phyloP scores from a whole-genome alignment of 176 grass and related monocot species.

The Aechmea fasciata region DNA sequence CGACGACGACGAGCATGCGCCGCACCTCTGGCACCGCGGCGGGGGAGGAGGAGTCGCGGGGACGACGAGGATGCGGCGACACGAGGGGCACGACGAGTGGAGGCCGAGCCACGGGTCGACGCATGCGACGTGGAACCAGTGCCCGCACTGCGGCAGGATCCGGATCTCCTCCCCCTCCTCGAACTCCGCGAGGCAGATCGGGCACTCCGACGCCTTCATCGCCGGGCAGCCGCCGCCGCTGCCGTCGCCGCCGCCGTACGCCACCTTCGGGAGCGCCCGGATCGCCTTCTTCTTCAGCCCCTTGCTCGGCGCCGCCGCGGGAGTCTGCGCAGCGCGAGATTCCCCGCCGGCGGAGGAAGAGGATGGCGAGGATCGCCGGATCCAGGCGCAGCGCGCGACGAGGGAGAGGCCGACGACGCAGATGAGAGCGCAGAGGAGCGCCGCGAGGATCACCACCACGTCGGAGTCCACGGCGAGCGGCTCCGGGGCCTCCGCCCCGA shows the following conservation, averaged over 20 bases:
- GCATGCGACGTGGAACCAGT: constrained; percentile 63
- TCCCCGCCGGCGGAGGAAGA: background rate
- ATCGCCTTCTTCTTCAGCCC: constrained; percentile 62
- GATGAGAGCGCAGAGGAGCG: constrained; percentile 57
- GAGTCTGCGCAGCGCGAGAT: background rate
- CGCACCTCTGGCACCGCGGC: background rate
- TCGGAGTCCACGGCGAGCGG: constrained; percentile 32
- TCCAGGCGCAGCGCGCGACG: constrained; percentile 39
- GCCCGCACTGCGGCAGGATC: constrained; percentile 74
- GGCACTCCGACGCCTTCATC: constrained; percentile 32
- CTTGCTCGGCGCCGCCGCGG: constrained; percentile 12
- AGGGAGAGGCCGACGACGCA: constrained; percentile 50
- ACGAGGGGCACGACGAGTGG: constrained; percentile 63
- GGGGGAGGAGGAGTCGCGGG: constrained; percentile 11
- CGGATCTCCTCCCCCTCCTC: constrained; percentile 57
- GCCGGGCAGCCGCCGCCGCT: constrained; percentile 26
- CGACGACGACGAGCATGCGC: background rate
- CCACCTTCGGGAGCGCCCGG: constrained; percentile 44
- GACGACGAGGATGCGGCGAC: constrained; percentile 58
- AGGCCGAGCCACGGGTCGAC: constrained; percentile 62
- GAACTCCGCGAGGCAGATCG: constrained; percentile 55
- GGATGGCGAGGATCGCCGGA: constrained; percentile 17
- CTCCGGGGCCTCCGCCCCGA: constrained; percentile 25
- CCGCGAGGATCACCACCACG: constrained; percentile 51
- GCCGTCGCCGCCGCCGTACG: constrained; percentile 36